These are phyloP conservation scores for Atkinsonella hypoxylon DNA, from an alignment of 2,329 filamentous ascomycete genomes.

Conservation along the genomic window DNA sequence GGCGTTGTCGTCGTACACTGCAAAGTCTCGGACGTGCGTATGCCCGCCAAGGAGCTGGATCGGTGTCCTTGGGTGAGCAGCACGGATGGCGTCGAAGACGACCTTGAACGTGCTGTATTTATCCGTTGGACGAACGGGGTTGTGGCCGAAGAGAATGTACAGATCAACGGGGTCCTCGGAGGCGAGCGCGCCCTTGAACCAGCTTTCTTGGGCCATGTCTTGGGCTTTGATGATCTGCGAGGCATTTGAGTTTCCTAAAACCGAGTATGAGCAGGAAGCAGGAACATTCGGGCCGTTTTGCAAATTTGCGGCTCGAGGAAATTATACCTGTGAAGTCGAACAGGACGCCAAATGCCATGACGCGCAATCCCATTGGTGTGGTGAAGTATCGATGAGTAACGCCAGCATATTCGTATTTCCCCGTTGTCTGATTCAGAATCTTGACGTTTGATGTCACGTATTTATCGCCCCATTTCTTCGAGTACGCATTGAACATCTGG, in stretches of 20 bases:
- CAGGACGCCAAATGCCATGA: conserved; percentile 33
- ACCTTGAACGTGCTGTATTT: conserved; percentile 29
- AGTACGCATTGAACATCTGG: conserved; percentile 47
- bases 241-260: conserved; percentile 44
- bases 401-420: conserved; percentile 29
- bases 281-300: too few relatives aligned
- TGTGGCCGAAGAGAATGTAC: conserved; percentile 53
- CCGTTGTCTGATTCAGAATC: conserved; percentile 26
- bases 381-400: conserved; percentile 32
- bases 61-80: conserved; percentile 41
- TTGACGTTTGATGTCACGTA: conserved; percentile 35
- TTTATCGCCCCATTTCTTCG: conserved; percentile 38
- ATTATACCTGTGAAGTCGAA: conserved; percentile 38
- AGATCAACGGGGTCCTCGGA: conserved; percentile 44
- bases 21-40: conserved; percentile 52
- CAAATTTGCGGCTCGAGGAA: too few relatives aligned
- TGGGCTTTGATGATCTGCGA: conserved; percentile 46
- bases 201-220: conserved; percentile 38
- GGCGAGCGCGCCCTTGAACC: conserved; percentile 48
- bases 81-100: conserved; percentile 47
- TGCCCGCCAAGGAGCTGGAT: conserved; percentile 57
- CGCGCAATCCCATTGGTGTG: conserved; percentile 27
- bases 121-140: conserved; percentile 37
- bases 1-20: conserved; percentile 48
- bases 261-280: conserved; percentile 8